These are phyloP conservation scores for Penicillium sp. DNA, from an alignment of 2,329 filamentous ascomycete genomes.

Conservation along the genomic window DNA sequence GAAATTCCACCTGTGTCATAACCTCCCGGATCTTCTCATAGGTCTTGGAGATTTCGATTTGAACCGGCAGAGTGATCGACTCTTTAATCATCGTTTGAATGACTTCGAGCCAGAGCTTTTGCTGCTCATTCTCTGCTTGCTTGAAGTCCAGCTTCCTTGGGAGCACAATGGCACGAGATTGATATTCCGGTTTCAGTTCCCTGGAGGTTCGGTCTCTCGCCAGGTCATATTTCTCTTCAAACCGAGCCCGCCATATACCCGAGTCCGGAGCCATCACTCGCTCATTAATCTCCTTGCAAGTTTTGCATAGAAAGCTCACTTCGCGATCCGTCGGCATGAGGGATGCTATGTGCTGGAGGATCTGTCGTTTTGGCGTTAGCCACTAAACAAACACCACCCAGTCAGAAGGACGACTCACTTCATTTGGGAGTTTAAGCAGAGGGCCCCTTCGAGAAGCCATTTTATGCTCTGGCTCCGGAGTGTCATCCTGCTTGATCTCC, in stretches of 20 bases:
- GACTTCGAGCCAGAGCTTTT: slow-evolving; percentile 33
- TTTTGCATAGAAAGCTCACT: slow-evolving; percentile 27
- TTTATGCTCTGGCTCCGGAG: too few relatives aligned
- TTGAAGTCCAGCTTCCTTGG: slow-evolving; percentile 27
- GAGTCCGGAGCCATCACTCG: slow-evolving; percentile 29
- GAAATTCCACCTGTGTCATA: slow-evolving; percentile 21
- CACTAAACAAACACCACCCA: neutral
- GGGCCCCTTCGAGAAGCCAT: neutral
- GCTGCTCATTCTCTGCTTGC: slow-evolving; percentile 21
- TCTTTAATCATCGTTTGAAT: slow-evolving; percentile 32
- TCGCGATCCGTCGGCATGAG: slow-evolving; percentile 32
- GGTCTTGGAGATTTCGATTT: slow-evolving; percentile 20
- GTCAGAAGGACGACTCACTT: slow-evolving; percentile 9
- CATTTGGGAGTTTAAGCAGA: slow-evolving; percentile 17
- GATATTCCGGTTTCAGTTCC: slow-evolving; percentile 35
- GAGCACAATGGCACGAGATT: slow-evolving; percentile 37
- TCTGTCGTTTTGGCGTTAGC: slow-evolving; percentile 15
- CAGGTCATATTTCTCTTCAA: slow-evolving; percentile 35
- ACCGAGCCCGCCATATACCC: slow-evolving; percentile 35
- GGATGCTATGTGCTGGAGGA: slow-evolving; percentile 33
- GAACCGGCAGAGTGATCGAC: slow-evolving; percentile 6
- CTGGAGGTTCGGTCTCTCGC: slow-evolving; percentile 16
- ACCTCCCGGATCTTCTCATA: slow-evolving; percentile 19
- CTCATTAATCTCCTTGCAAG: slow-evolving; percentile 25
- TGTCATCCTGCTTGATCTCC: neutral